Evolutionary conservation across 2,329 filamentous ascomycete species (phyloP).

Genomic region (Aspergillus persii): DNA sequence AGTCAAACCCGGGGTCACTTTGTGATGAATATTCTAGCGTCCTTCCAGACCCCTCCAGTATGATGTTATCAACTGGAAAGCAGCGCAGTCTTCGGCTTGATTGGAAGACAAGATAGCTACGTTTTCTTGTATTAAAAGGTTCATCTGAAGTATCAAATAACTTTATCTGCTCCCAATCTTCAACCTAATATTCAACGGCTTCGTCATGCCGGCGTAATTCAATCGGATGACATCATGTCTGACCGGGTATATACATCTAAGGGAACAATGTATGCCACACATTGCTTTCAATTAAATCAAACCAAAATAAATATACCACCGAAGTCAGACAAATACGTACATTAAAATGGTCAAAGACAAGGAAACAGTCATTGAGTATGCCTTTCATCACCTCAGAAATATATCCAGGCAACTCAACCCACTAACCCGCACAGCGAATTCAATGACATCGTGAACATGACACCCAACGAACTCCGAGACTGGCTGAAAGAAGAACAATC

Average conservation of each 20-base stretch:
- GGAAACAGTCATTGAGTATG: not conserved
- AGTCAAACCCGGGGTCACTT: too few species aligned
- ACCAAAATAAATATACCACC: too few species aligned
- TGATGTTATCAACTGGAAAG: not conserved
- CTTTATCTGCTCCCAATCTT: not conserved
- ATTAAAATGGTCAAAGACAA: not conserved
- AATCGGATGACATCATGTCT: not conserved
- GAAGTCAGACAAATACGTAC: not conserved
- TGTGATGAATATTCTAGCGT: not conserved
- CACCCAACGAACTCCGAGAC: constrained; percentile 56
- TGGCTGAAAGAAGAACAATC: constrained; percentile 63
- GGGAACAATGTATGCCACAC: too few species aligned
- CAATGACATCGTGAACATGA: constrained; percentile 67
- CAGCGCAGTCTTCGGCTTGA: too few species aligned
- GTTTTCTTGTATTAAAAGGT: too few species aligned
- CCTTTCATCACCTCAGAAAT: not conserved
- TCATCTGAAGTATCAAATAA: too few species aligned
- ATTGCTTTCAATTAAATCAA: too few species aligned
- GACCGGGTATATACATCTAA: not conserved
- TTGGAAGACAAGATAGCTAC: too few species aligned
- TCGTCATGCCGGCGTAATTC: not conserved
- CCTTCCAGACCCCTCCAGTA: not conserved
- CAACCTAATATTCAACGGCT: not conserved
- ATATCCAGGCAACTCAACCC: too few species aligned
- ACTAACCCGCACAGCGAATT: constrained; percentile 53